These are phyloP conservation scores for Remersonia thermophila DNA, from an alignment of 2,329 filamentous ascomycete species.

Conservation along the genomic window DNA sequence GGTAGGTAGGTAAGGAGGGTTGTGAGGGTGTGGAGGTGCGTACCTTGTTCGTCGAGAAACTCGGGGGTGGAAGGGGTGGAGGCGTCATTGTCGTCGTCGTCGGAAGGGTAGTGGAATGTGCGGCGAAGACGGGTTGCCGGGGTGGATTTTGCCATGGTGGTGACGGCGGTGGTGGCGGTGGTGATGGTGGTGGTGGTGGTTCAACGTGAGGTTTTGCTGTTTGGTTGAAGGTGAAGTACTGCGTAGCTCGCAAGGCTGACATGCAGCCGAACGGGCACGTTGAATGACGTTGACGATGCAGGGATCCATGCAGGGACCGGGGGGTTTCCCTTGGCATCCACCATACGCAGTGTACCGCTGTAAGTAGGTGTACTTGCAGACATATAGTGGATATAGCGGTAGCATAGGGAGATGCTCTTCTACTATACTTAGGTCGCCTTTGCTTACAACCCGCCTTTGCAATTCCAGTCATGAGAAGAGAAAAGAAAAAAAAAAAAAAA, in stretches of 20 bases:
- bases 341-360: too few species aligned
- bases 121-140: slow-evolving; percentile 52
- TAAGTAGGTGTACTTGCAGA: too few species aligned
- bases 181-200: neutral
- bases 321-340: too few species aligned
- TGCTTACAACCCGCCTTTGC: too few species aligned
- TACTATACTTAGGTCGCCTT: too few species aligned
- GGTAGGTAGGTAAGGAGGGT: neutral
- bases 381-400: too few species aligned
- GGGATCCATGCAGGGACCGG: too few species aligned
- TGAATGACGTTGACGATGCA: too few species aligned
- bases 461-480: too few species aligned
- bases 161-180: neutral
- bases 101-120: slow-evolving; percentile 63
- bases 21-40: neutral
- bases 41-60: slow-evolving; percentile 66
- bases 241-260: neutral
- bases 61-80: slow-evolving; percentile 40
- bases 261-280: too few species aligned
- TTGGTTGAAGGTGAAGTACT: neutral
- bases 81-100: slow-evolving; percentile 33
- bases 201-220: neutral
- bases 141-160: slow-evolving; percentile 18
- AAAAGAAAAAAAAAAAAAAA: too few species aligned
- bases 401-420: too few species aligned